These are phyloP conservation scores for Glarea lozoyensis DNA, from an alignment of 495 filamentous ascomycete genomes.

Conservation along the genomic window DNA sequence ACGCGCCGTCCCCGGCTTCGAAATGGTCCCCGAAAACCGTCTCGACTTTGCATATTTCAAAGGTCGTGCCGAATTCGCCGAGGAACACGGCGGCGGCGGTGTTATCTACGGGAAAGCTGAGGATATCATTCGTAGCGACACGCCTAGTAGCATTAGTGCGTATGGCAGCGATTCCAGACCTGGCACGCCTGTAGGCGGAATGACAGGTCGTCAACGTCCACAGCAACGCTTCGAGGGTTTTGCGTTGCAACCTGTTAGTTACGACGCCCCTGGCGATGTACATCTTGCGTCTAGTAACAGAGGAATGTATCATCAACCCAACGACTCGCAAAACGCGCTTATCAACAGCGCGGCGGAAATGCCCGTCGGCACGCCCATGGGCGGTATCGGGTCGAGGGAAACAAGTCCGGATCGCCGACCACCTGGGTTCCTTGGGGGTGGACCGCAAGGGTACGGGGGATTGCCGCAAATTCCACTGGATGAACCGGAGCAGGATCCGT, in stretches of 20 bases:
- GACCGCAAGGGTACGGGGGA: conserved; percentile 42
- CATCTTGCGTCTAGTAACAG: background rate
- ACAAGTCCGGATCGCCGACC: conserved; percentile 21
- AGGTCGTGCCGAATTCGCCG: conserved; percentile 76
- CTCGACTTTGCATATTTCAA: conserved; percentile 93
- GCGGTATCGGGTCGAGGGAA: conserved; percentile 1
- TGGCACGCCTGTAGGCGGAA: conserved; percentile 10
- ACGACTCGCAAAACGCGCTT: conserved; percentile 30
- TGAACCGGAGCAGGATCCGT: conserved; percentile 17
- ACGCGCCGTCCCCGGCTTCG: conserved; percentile 53
- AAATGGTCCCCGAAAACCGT: conserved; percentile 81
- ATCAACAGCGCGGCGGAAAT: conserved; percentile 23
- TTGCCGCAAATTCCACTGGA: conserved; percentile 31
- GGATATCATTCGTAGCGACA: conserved; percentile 59
- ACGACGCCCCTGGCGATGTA: conserved; percentile 15
- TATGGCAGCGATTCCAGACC: conserved; percentile 24
- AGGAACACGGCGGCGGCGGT: conserved; percentile 74
- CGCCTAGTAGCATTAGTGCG: conserved; percentile 42
- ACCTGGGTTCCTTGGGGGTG: conserved; percentile 35
- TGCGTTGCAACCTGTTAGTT: conserved; percentile 1
- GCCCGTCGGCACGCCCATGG: conserved; percentile 11
- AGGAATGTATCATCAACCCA: conserved; percentile 9
- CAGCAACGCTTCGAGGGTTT: conserved; percentile 3
- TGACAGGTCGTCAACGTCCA: conserved; percentile 4
- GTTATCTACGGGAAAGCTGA: conserved; percentile 58